Evolutionary conservation across 805 yeast species (phyloP).

Genomic region (Saturnispora sanitii): DNA sequence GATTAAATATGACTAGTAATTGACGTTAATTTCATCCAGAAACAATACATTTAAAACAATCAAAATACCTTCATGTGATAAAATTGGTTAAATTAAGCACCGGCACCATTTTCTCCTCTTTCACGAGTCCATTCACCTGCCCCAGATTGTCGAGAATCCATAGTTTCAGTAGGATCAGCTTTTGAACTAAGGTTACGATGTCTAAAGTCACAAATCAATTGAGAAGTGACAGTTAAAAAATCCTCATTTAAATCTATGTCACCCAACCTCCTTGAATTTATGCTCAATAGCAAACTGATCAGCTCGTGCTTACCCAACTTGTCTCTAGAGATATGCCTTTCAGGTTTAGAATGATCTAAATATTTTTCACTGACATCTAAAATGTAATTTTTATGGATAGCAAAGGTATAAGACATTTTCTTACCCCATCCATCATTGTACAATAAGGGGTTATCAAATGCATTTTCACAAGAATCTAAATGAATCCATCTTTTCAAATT

Average conservation of each 20-base stretch:
- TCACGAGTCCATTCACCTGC: conserved; percentile 60
- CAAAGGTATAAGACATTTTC: conserved; percentile 81
- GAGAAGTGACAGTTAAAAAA: conserved; percentile 6
- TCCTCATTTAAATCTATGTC: background rate
- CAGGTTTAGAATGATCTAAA: conserved; percentile 28
- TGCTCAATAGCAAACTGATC: conserved; percentile 23
- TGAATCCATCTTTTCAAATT: conserved; percentile 69
- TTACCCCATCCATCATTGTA: conserved; percentile 89
- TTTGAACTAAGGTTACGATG: conserved; percentile 2
- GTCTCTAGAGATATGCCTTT: conserved; percentile 38
- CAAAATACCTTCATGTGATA: background rate
- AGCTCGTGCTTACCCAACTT: conserved; percentile 34
- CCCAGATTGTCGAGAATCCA: conserved; percentile 66
- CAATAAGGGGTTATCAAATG: conserved; percentile 70
- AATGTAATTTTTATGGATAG: conserved; percentile 50
- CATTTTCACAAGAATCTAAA: conserved; percentile 78
- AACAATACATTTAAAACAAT: no score
- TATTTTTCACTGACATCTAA: conserved; percentile 66
- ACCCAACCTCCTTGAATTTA: conserved; percentile 24
- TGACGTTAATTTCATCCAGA: no score
- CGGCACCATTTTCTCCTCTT: conserved; percentile 67
- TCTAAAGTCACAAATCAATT: conserved; percentile 9
- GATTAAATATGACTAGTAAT: no score
- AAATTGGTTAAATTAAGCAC: background rate
- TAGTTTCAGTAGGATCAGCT: conserved; percentile 23